Percentiles rank a stretch among this genome's conserved stretches.
Conservation (phyloP, 495 filamentous ascomycete species). For the Rostrohypoxylon terebratum region DNA sequence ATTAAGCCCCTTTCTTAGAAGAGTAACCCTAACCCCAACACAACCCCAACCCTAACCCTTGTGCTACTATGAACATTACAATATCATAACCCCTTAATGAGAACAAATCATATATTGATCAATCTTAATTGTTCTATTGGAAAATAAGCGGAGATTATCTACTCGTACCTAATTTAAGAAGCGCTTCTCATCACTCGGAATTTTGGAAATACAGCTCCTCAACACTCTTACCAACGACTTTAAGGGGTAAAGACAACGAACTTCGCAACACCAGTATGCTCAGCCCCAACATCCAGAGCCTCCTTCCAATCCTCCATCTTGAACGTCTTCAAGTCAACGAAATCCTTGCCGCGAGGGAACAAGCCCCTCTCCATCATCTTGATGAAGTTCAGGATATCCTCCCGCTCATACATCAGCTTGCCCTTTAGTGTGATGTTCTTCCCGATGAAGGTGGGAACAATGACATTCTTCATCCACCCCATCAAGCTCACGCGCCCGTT, state of each 20-base stretch:
- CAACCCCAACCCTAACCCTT: conserved; percentile 1
- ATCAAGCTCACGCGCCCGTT: conserved; percentile 59
- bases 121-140: neutral
- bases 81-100: neutral
- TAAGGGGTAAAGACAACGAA: conserved; percentile 43
- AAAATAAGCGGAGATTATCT: neutral
- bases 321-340: conserved; percentile 48
- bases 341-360: conserved; percentile 46
- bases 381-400: conserved; percentile 46
- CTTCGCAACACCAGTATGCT: conserved; percentile 47
- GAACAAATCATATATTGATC: neutral
- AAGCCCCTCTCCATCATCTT: conserved; percentile 52
- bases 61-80: neutral
- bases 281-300: conserved; percentile 47
- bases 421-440: conserved; percentile 52
- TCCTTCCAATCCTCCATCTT: conserved; percentile 50
- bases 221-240: neutral
- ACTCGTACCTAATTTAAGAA: neutral
- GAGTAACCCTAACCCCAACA: too few species aligned
- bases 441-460: conserved; percentile 34
- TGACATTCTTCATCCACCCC: conserved; percentile 52
- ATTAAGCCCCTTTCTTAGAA: neutral
- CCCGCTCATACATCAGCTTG: conserved; percentile 56
- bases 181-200: neutral
- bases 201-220: too few species aligned